Evolutionary conservation across 2,329 filamentous ascomycete genomes (phyloP), one percentile per base, ranked within the genome.

Genomic region (Penicillium paneum): DNA sequence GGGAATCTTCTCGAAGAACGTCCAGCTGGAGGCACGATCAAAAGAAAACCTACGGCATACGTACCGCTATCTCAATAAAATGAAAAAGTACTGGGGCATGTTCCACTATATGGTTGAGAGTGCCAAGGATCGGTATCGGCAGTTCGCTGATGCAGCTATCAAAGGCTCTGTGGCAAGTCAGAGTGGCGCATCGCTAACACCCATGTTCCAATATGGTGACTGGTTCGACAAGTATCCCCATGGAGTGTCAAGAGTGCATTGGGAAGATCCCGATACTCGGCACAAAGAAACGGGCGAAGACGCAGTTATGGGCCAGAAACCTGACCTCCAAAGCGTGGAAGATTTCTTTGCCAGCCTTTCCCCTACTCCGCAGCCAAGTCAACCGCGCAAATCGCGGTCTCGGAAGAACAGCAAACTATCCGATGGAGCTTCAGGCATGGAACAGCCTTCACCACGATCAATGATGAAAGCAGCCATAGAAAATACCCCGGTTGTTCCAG

Each of bases 51-150:
- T 97, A 15, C 86, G 89, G 1, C 89, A 87, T 60, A 97, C 96
- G 61, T 88, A 97, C 65, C 90, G 88, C 67, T 97, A 94, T 65
- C 76, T 99, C 41, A 88, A 88, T 51, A 94, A 90, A 73, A 96
- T 97, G 90, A 97, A 96, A 78, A 90, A 90, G 56, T 92, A 94
- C 67, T 99, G 94, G 94, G 94, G 93, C 56, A 96, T 97, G 88
- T 97, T 97, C 69, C 90, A 96, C 70, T 97, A 91, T 76, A 92
- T 97, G 83, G 88, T 91, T 0, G 92, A 97, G 69, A 94, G 93
- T 66, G 81, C 97, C 34, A 91, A 94, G 56, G 89, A 93, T 51
- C 85, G 95, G 57, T 99, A 96, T 69, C 85, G 89, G 48, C 84
- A 86, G 44, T 93, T 91, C 63, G 87, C 91, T 15, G 91, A 97